Evolutionary conservation across 805 yeast genomes (phyloP).

Genomic region (Suhomyces canberraensis): DNA sequence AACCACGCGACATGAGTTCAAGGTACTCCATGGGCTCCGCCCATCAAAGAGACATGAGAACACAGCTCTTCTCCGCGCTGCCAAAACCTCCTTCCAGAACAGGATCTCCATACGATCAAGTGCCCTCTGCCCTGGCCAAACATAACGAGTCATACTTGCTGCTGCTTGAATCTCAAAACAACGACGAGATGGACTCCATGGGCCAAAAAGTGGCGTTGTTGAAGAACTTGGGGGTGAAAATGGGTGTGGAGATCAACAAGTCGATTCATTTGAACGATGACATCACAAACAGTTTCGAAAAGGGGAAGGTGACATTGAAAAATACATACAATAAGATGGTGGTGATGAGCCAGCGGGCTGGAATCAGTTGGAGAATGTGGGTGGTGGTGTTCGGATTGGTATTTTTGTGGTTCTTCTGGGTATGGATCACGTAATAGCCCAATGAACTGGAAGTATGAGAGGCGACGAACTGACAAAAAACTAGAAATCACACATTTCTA

Average conservation of each 20-base stretch:
- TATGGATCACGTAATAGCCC: constrained; percentile 38
- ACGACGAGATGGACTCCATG: constrained; percentile 41
- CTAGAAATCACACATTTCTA: too few species aligned
- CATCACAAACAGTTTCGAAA: constrained; percentile 37
- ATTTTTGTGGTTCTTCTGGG: constrained; percentile 38
- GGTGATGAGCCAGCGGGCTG: constrained; percentile 44
- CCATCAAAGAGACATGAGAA: constrained; percentile 41
- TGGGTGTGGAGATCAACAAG: constrained; percentile 45
- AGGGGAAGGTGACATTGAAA: constrained; percentile 38
- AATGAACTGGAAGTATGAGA: too few species aligned
- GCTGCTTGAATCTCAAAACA: constrained; percentile 42
- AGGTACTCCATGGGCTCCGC: constrained; percentile 18
- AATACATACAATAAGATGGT: constrained; percentile 43
- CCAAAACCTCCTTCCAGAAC: constrained; percentile 28
- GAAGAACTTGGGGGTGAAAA: constrained; percentile 38
- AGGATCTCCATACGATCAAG: constrained; percentile 38
- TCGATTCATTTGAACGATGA: constrained; percentile 40
- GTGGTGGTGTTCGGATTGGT: constrained; percentile 35
- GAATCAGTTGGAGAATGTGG: constrained; percentile 46
- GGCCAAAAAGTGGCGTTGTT: constrained; percentile 39
- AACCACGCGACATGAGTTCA: constrained; percentile 9
- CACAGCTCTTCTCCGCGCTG: constrained; percentile 35
- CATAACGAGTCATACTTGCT: constrained; percentile 41
- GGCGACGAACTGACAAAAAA: too few species aligned
- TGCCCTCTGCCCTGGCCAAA: constrained; percentile 27